Evolutionary conservation across 1,284 basidiomycete species (phyloP), one percentile per base, ranked within the genome.

Genomic region (Leccinum fallax): DNA sequence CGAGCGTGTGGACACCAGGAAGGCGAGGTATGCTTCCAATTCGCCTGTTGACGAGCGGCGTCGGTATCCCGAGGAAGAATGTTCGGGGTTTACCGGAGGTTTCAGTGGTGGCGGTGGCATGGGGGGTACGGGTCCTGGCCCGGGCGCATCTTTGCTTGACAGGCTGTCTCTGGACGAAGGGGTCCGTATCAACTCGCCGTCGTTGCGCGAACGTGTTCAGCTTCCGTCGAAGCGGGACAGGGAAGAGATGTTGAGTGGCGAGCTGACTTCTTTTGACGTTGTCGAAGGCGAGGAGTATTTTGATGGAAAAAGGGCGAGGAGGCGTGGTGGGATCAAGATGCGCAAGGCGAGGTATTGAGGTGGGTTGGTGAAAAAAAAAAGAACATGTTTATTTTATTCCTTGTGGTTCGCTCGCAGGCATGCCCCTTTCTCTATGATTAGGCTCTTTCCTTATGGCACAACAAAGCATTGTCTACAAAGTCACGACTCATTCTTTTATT

Each of bases 121-220:
- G 46, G 21, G 46, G 19, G 21, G 21, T 48, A 48, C 21, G 21
- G 21, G 46, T 48, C 46, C 46, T 3, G 64, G 62, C 16, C n/a
- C 28, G 13, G 75, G 76, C 8, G 67, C 63, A 1, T 81, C 79
- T 0, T 66, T 81, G 24, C 63, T 81, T 32, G 80, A 80, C 21
- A 69, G 79, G 30, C 62, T 81, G 53, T 71, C 67, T n/a, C 57
- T 78, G 6, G 68, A 70, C 48, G 69, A 70, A 46, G 66, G 57
- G 6, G 13, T 15, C 51, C 53, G 54, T 40, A 57, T 63, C 56
- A 49, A 70, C 52, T 66, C 71, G 7, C 55, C 72, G 32, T 78
- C 80, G 13, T 61, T 82, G 61, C 71, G 78, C 11, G 80, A 81
- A 3, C 71, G 80, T 16, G 79, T 81, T 24, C 76, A 79, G 56